Evolutionary conservation across 192 early-diverging fungal genomes (phyloP), one percentile per base, ranked within the genome.

Genomic region (Backusella circina): DNA sequence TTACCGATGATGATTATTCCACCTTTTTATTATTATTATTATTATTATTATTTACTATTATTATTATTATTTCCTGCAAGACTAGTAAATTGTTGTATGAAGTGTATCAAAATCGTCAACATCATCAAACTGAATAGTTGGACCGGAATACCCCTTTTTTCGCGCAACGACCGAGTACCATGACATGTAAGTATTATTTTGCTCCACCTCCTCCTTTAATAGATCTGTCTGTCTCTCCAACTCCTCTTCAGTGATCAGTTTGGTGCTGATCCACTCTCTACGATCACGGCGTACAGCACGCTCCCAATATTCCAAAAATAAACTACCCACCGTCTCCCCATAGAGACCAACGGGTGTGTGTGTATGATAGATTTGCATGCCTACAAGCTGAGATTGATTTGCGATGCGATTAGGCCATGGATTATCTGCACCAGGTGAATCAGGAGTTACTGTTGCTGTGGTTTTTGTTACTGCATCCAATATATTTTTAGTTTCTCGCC

Each of bases 51-150:
- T 28, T 26, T 57, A 23, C 3, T 21, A 23, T 57, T 57, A 26
- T 57, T 21, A 3, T 51, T 51, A 51, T 51, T 51, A 21, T 69
- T 69, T 26, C 3, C 26, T 69, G 30, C 15, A 30, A 31, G 18
- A 21, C 26, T 70, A 70, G 28, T 30, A 70, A 3, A 70, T 70
- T 23, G 69, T 70, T 18, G 69, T 70, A 44, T 70, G 69, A 44
- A 70, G 26, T 30, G 15, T 32, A 70, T 70, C 69, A 44, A 47
- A 70, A 70, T 70, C 74, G 13, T 75, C 74, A 16, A 69, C 74
- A 75, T 75, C 74, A 38, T 67, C 65, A 75, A 75, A 75, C 23
- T 75, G 74, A 70, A 76, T 76, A n/a, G 15, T 38, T 37, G 75
- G 75, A 28, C 75, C 75, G 13, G 36, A 70, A 41, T 76, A 76